These are phyloP conservation scores for Ascochyta fabae DNA, from an alignment of 2,329 filamentous ascomycete species.

Conservation along the genomic window DNA sequence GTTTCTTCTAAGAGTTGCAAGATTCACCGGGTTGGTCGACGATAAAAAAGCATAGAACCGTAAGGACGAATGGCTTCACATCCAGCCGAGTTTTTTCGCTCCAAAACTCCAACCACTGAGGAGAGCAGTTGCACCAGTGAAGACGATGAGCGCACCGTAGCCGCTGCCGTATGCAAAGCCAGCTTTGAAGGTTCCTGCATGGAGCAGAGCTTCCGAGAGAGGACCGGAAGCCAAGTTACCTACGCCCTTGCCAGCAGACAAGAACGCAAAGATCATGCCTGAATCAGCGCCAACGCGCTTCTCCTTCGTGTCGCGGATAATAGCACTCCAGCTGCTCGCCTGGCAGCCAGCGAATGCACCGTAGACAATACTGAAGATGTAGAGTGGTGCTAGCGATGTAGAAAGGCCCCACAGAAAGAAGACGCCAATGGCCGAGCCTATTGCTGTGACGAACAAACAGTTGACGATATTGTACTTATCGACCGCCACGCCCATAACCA, in stretches of 20 bases:
- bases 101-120: slow-evolving; percentile 39
- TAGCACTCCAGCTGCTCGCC: slow-evolving; percentile 53
- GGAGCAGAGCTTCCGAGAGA: slow-evolving; percentile 56
- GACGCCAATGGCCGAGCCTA: slow-evolving; percentile 45
- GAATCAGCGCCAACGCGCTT: slow-evolving; percentile 50
- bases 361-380: slow-evolving; percentile 53
- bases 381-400: slow-evolving; percentile 50
- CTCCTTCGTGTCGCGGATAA: slow-evolving; percentile 52
- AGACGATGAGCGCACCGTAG: slow-evolving; percentile 52
- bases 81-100: slow-evolving; percentile 41
- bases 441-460: slow-evolving; percentile 47
- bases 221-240: slow-evolving; percentile 60
- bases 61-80: slow-evolving; percentile 18
- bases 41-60: too few species aligned
- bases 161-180: slow-evolving; percentile 52
- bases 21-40: not conserved
- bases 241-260: slow-evolving; percentile 59
- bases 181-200: slow-evolving; percentile 46
- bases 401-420: slow-evolving; percentile 57
- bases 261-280: slow-evolving; percentile 57
- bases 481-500: slow-evolving; percentile 49
- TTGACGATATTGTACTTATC: slow-evolving; percentile 51
- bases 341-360: slow-evolving; percentile 52
- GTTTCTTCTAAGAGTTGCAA: not conserved
- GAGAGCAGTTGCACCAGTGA: slow-evolving; percentile 51